phyloP scores from a whole-genome alignment of 371 early-diverging fungal genomes.

The Phascolomyces articulosus region DNA sequence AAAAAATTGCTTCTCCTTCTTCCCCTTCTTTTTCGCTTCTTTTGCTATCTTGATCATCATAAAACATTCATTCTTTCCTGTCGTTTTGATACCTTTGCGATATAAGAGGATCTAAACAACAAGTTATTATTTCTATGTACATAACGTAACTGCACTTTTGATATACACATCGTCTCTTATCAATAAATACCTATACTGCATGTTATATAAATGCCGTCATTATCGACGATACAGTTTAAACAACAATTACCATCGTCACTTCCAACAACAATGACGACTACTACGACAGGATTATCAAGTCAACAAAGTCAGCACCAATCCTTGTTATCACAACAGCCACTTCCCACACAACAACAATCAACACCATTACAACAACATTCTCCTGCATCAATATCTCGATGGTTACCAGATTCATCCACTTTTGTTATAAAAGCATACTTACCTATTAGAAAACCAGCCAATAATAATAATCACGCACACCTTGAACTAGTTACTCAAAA shows the following conservation, averaged over 20 bases:
- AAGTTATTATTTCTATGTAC: no score
- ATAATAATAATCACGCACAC: no score
- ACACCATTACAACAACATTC: background rate
- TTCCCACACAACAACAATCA: background rate
- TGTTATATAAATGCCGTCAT: background rate
- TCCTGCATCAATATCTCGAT: slow-evolving; percentile 10
- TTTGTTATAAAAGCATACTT: slow-evolving; percentile 8
- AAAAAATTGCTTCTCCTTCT: no score
- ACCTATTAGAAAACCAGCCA: background rate
- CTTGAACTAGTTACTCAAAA: slow-evolving; percentile 12
- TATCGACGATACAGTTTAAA: background rate
- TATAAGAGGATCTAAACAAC: no score
- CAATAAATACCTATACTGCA: no score
- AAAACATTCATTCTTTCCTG: background rate
- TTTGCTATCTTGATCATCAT: background rate
- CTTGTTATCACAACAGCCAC: background rate
- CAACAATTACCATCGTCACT: background rate
- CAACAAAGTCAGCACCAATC: no score
- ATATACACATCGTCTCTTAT: no score
- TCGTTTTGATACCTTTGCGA: no score
- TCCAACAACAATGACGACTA: background rate
- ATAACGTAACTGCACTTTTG: no score
- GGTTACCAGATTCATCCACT: slow-evolving; percentile 15
- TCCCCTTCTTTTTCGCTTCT: background rate
- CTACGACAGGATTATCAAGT: background rate